Evolutionary conservation across 106 monocot species (phyloP), one percentile per base, ranked within the genome.

Genomic region (Dioscorea dumetorum): DNA sequence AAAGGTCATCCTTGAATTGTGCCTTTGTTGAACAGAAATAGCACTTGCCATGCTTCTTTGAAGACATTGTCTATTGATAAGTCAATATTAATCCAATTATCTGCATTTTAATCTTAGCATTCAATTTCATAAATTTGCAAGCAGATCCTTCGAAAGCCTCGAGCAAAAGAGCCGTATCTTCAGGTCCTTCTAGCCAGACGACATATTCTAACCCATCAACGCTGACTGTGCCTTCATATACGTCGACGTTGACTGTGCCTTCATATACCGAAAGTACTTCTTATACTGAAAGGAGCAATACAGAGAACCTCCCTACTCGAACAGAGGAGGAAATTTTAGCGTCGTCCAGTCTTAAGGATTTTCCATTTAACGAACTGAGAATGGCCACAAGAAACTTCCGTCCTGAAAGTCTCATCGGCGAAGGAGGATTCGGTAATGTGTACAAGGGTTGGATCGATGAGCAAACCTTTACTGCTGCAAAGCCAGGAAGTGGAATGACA

Each of bases 371-470:
- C 67, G 94, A 94, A 57, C 68, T 94, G 31, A 84, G 33, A 77
- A 88, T 33, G 61, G 87, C 94, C 5, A 90, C 90, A 18, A 85
- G 84, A 72, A 90, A 91, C 49, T 94, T 94, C 67, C 78, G 85
- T 1, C 78, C 85, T 9, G 94, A 94, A 49, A 83, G 83, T 66
- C 83, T 90, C 21, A 70, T 94, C 18, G 90, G 94, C 16, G 90
- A 91, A 81, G 94, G 94, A 52, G 94, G 94, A 69, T 94, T 94
- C 62, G 94, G 94, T 24, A 72, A 77, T 81, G 90, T 94, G 18
- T 94, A 80, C 28, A 94, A 94, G 77, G 94, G 90, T 62, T 94
- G 94, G 94, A 79, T 94, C 10, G 85, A 94, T 75, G 87, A 83
- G 53, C 85, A 87, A 59, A 88, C 66, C 20, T 63, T 75, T 57